Evolutionary conservation across 2,329 filamentous ascomycete genomes (phyloP).

Genomic region (Arthrinium puccinioides): DNA sequence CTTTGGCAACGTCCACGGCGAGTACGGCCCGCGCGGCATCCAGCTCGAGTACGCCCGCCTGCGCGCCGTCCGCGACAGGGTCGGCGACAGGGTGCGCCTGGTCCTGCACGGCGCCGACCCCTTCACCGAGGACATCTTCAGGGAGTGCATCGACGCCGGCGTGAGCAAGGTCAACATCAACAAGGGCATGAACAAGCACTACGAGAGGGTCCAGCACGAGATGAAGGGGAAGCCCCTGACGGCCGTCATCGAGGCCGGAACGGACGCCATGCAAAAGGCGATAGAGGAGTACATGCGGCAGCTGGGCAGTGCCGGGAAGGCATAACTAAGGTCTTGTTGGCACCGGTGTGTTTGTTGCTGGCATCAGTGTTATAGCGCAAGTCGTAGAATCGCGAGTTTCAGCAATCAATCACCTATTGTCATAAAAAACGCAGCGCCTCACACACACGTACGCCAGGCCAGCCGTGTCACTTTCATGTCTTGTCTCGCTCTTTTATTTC

Average conservation of each 20-base stretch:
- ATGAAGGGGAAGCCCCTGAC: slow-evolving; percentile 39
- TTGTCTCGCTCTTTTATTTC: no score
- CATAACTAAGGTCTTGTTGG: no score
- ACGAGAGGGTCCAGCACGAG: slow-evolving; percentile 34
- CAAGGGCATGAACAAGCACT: slow-evolving; percentile 43
- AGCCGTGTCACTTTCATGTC: no score
- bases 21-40: slow-evolving; percentile 45
- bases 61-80: slow-evolving; percentile 28
- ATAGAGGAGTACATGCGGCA: slow-evolving; percentile 38
- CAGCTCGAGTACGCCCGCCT: slow-evolving; percentile 28
- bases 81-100: slow-evolving; percentile 36
- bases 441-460: neutral
- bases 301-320: slow-evolving; percentile 39
- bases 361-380: no score
- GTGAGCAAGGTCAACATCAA: slow-evolving; percentile 45
- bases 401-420: no score
- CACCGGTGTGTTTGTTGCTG: no score
- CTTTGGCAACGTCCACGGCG: slow-evolving; percentile 64
- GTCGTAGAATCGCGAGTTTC: no score
- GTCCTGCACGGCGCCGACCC: slow-evolving; percentile 42
- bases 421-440: neutral
- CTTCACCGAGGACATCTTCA: slow-evolving; percentile 37
- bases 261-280: slow-evolving; percentile 37
- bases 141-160: slow-evolving; percentile 34
- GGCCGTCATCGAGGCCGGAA: slow-evolving; percentile 38